Conservation (phyloP, 805 yeast species). For the Isabelozyma gotoi region DNA sequence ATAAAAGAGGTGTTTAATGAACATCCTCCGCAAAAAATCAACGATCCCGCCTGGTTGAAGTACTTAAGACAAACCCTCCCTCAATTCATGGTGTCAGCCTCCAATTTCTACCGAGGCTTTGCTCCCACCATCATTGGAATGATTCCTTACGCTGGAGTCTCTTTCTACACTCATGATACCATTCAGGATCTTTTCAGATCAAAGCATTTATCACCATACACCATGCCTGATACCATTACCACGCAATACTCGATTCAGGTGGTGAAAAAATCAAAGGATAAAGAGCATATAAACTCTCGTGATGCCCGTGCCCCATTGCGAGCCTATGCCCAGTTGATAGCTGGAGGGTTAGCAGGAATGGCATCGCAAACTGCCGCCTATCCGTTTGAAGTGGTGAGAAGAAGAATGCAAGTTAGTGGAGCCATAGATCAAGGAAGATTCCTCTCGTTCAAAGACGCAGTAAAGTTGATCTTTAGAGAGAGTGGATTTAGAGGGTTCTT, state of each 20-base stretch:
- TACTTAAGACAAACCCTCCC: constrained; percentile 34
- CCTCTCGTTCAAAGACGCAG: constrained; percentile 53
- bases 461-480: constrained; percentile 61
- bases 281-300: constrained; percentile 29
- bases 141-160: constrained; percentile 98
- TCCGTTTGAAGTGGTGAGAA: constrained; percentile 91
- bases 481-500: constrained; percentile 85
- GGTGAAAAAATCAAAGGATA: constrained; percentile 13
- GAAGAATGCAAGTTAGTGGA: constrained; percentile 96
- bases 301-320: constrained; percentile 64
- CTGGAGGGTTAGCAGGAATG: constrained; percentile 97
- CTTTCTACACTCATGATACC: constrained; percentile 90
- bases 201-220: constrained; percentile 50
- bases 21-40: constrained; percentile 31
- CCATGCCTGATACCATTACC: constrained; percentile 34
- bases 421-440: constrained; percentile 61
- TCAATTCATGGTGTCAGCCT: constrained; percentile 30
- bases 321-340: constrained; percentile 89
- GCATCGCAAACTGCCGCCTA: constrained; percentile 94
- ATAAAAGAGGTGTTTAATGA: constrained; percentile 31
- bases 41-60: constrained; percentile 39
- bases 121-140: constrained; percentile 92
- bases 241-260: constrained; percentile 16
- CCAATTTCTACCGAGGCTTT: constrained; percentile 91
- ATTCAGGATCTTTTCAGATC: constrained; percentile 84